Evolutionary conservation across 2,329 filamentous ascomycete genomes (phyloP).

Genomic region (Dactylellina cionopaga): DNA sequence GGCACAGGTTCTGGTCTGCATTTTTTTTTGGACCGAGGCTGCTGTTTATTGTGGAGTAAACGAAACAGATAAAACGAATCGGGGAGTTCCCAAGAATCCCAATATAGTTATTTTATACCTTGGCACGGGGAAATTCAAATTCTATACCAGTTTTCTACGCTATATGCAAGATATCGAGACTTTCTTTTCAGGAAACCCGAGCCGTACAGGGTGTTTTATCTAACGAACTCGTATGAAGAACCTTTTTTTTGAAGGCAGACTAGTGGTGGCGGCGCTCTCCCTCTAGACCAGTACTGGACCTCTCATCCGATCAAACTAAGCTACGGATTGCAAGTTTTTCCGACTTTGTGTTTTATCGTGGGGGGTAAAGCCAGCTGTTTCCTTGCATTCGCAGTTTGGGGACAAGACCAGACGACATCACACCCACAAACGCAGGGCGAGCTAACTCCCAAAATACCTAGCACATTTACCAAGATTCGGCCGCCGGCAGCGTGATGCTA

Average conservation of each 20-base stretch:
- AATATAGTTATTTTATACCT: neutral
- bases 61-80: constrained; percentile 11
- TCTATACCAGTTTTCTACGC: too few species aligned
- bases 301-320: constrained; percentile 16
- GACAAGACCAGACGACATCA: constrained; percentile 39
- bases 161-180: too few species aligned
- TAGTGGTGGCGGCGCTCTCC: neutral
- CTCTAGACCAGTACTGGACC: too few species aligned
- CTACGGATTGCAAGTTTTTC: neutral
- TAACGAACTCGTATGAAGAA: too few species aligned
- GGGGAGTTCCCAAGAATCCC: neutral
- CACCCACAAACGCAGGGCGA: constrained; percentile 2
- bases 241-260: neutral
- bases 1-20: neutral
- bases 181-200: too few species aligned
- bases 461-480: neutral
- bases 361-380: neutral
- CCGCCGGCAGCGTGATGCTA: too few species aligned
- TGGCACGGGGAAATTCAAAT: neutral
- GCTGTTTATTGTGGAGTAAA: neutral
- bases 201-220: too few species aligned
- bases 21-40: too few species aligned
- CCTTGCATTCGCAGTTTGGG: constrained; percentile 1
- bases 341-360: constrained; percentile 14
- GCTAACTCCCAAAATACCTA: constrained; percentile 8